Conservation (phyloP, 495 filamentous ascomycete species). For the Physcia stellaris region DNA sequence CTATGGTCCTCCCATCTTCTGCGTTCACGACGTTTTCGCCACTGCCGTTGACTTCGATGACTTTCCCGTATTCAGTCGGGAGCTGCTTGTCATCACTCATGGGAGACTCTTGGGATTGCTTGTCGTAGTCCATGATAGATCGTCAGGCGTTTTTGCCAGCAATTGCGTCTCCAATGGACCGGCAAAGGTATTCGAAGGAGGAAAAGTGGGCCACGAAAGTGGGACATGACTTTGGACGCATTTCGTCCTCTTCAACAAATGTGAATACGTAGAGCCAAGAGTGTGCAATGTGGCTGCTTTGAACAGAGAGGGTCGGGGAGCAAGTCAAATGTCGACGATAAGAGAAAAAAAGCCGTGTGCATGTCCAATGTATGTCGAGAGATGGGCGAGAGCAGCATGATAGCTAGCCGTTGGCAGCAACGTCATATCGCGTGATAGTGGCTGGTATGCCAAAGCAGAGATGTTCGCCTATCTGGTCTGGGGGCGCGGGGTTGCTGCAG, state of each 20-base stretch:
- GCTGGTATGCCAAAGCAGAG: too few relatives aligned
- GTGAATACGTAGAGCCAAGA: neutral
- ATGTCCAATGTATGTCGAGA: too few relatives aligned
- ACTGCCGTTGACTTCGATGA: neutral
- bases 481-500: too few relatives aligned
- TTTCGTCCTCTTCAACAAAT: neutral
- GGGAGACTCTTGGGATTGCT: neutral
- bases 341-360: too few relatives aligned
- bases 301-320: neutral
- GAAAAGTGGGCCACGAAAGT: neutral
- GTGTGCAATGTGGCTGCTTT: neutral
- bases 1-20: neutral
- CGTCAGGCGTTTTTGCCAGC: neutral
- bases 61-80: neutral
- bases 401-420: too few relatives aligned
- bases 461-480: too few relatives aligned
- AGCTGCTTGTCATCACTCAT: neutral
- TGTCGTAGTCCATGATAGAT: constrained; percentile 2
- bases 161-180: neutral
- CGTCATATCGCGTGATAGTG: too few relatives aligned
- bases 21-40: neutral
- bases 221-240: neutral
- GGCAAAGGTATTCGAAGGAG: neutral
- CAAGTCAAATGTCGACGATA: neutral
- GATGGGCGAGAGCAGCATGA: too few relatives aligned